Percentiles rank a stretch among this genome's conserved stretches.
These are phyloP conservation scores for Chlorophyllum brunneum DNA, from an alignment of 768 basidiomycete genomes.

Conservation along the genomic window DNA sequence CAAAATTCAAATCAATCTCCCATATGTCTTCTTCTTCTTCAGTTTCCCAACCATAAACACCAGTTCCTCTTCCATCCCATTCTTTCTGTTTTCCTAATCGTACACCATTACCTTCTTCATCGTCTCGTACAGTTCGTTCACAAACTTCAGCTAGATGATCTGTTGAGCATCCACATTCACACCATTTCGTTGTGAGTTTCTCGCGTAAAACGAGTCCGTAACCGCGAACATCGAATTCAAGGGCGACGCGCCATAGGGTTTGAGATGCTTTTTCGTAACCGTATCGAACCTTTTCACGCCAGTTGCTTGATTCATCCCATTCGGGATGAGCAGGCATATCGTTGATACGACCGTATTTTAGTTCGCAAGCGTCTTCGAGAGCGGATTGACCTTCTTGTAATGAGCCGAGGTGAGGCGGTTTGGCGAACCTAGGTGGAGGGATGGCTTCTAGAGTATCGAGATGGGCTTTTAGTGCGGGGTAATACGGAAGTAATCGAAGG, in stretches of 20 bases:
- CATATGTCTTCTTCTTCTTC: constrained; percentile 75
- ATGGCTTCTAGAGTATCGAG: constrained; percentile 57
- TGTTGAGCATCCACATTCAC: constrained; percentile 77
- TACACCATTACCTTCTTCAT: constrained; percentile 54
- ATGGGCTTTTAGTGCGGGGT: constrained; percentile 55
- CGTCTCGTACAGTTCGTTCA: constrained; percentile 66
- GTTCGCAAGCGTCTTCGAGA: constrained; percentile 62
- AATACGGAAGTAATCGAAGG: constrained; percentile 57
- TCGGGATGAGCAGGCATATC: constrained; percentile 33
- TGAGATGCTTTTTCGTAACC: constrained; percentile 64
- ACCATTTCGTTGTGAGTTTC: constrained; percentile 74
- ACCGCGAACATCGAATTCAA: constrained; percentile 70
- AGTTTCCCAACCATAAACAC: constrained; percentile 71
- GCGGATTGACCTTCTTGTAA: constrained; percentile 55
- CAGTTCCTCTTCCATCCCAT: constrained; percentile 75
- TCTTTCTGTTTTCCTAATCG: constrained; percentile 67
- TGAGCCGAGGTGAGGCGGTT: constrained; percentile 63
- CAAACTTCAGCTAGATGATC: constrained; percentile 77
- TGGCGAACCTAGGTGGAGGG: constrained; percentile 53
- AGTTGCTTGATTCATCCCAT: constrained; percentile 44
- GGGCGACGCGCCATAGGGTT: constrained; percentile 66
- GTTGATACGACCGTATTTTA: constrained; percentile 44
- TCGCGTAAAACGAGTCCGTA: constrained; percentile 68
- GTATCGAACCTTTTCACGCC: constrained; percentile 54
- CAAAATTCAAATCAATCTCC: constrained; percentile 69